Evolutionary conservation across 305 asterid species (phyloP), one percentile per base, ranked within the genome.

Genomic region (Solanum hybrid): DNA sequence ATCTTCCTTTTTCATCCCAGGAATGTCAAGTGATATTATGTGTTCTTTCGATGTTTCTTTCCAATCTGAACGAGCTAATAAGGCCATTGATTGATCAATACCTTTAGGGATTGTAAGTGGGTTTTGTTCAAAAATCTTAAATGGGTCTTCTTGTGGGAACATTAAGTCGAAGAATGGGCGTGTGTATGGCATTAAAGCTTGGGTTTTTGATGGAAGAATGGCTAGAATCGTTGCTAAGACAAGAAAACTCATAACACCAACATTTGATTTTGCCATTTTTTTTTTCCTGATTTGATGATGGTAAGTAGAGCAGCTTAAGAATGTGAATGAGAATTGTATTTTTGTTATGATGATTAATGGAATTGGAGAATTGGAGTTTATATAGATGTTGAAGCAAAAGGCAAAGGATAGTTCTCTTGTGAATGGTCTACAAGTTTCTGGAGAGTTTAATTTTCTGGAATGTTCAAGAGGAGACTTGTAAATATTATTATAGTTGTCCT

Each of bases 21-120:
- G 98, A 26, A 96, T 42, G 35, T 96, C 98, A 20, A 95, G 80
- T 0, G 94, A 51, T n/a, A 96, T 94, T 56, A 92, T 79, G 89
- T 96, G 98, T 80, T 91, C 94, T 37, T 86, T 75, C 8, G 93
- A 71, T 1, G 97, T 94, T 88, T 96, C 98, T 91, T 94, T 88
- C 98, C 98, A 95, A 90, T 96, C 96, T 51, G 97, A 95, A 10
- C 94, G 96, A 0, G 98, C 98, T 38, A 95, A 92, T 38, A 95
- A 92, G 12, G 96, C 92, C 71, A 96, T 14, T 4, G 92, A 27
- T 84, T 46, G 87, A 84, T 42, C 91, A n/a, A 88, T 90, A 1
- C 82, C 90, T 4, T 93, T 91, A 4, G 96, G 90, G 51, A 91
- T 31, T 26, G 90, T 90, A 3, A 94, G 46, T 1, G 97, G 96